Percentiles rank a stretch among this genome's conserved stretches.
phyloP scores from a whole-genome alignment of 2,329 filamentous ascomycete species.

The Thelonectria rubi region DNA sequence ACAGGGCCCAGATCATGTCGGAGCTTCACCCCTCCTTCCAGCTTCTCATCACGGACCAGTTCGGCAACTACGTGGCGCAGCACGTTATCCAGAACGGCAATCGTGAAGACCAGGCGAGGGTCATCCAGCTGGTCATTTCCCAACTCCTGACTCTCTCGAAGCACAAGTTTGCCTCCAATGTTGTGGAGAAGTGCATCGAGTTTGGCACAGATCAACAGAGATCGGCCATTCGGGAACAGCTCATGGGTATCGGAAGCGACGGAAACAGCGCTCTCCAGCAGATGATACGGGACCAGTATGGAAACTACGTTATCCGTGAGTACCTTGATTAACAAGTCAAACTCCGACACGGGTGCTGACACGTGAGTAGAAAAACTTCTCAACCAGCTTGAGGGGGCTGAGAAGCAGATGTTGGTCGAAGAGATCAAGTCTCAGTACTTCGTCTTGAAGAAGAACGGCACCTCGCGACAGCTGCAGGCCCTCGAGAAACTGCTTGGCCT shows the following conservation, averaged over 20 bases:
- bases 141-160: slow-evolving; percentile 82
- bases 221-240: slow-evolving; percentile 70
- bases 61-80: slow-evolving; percentile 96
- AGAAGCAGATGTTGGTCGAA: slow-evolving; percentile 68
- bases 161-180: slow-evolving; percentile 97
- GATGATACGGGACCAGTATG: slow-evolving; percentile 90
- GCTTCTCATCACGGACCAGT: slow-evolving; percentile 83
- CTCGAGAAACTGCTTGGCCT: slow-evolving; percentile 48
- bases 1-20: slow-evolving; percentile 75
- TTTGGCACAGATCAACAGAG: slow-evolving; percentile 75
- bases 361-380: slow-evolving; percentile 79
- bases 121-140: slow-evolving; percentile 77
- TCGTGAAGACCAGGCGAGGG: slow-evolving; percentile 73
- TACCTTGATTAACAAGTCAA: slow-evolving; percentile 41
- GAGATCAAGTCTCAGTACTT: slow-evolving; percentile 71
- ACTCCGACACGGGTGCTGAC: slow-evolving; percentile 27
- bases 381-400: slow-evolving; percentile 65
- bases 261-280: slow-evolving; percentile 75
- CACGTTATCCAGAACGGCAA: slow-evolving; percentile 86
- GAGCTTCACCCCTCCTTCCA: slow-evolving; percentile 80
- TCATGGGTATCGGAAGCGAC: slow-evolving; percentile 68
- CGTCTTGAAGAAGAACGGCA: slow-evolving; percentile 69
- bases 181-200: slow-evolving; percentile 91
- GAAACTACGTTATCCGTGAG: slow-evolving; percentile 97
- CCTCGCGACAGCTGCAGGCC: slow-evolving; percentile 66